A percentile compares a stretch with the other conserved stretches of the same genome.
These are phyloP conservation scores for Citrus cavaleriei DNA, from an alignment of 345 rosid genomes.

Conservation along the genomic window DNA sequence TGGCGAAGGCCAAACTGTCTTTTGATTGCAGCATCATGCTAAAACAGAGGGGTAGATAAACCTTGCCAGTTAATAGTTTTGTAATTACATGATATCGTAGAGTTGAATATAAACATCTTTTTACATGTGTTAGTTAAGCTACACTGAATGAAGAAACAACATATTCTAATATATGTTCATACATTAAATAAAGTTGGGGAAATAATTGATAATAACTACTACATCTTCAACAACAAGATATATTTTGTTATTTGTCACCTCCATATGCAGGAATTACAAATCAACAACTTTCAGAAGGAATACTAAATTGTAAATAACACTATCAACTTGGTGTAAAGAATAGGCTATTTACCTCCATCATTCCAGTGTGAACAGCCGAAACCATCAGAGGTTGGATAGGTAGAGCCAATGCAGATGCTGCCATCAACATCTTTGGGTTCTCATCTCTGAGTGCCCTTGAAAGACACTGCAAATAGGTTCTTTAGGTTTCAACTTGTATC, in stretches of 20 bases:
- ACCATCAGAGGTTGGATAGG: slow-evolving; percentile 97
- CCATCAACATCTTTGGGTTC: slow-evolving; percentile 93
- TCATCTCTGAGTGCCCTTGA: slow-evolving; percentile 81
- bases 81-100: neutral
- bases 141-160: neutral
- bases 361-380: slow-evolving; percentile 85
- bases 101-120: neutral
- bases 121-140: neutral
- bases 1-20: too few relatives aligned
- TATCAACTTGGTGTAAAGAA: neutral
- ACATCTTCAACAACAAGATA: neutral
- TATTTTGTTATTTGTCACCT: neutral
- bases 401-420: slow-evolving; percentile 77
- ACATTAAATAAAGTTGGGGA: neutral
- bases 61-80: neutral
- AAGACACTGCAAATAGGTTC: slow-evolving; percentile 54
- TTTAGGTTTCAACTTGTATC: neutral
- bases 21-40: too few relatives aligned
- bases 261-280: neutral
- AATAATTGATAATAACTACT: neutral
- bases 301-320: neutral
- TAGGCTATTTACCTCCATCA: slow-evolving; percentile 75
- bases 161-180: neutral
- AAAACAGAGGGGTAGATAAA: neutral
- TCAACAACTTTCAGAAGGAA: neutral